These are phyloP conservation scores for Thalassiosira sp. DNA, from an alignment of 352 stramenopile genomes.

Conservation along the genomic window DNA sequence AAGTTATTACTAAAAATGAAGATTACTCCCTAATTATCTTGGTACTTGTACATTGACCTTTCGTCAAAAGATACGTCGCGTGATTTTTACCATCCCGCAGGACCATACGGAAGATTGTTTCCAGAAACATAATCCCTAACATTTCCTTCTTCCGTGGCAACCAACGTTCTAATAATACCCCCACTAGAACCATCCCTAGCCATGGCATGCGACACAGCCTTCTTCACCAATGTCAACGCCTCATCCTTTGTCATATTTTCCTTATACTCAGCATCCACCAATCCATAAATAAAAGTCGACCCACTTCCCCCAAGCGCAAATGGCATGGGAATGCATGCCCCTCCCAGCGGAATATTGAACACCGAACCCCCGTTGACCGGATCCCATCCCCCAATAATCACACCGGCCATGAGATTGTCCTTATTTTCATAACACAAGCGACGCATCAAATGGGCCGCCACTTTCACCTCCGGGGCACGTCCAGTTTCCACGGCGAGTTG, in stretches of 20 bases:
- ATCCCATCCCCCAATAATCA: constrained; percentile 98
- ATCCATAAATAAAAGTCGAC: constrained; percentile 97
- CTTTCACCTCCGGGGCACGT: constrained; percentile 92
- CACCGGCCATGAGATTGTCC: constrained; percentile 90
- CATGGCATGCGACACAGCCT: constrained; percentile 96
- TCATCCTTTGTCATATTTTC: constrained; percentile 94
- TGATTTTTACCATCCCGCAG: constrained; percentile 44
- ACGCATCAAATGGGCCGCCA: constrained; percentile 95
- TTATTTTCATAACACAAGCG: constrained; percentile 99
- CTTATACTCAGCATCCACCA: constrained; percentile 93
- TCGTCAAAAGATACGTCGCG: no score
- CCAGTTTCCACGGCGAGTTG: constrained; percentile 88
- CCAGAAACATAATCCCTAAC: constrained; percentile 91
- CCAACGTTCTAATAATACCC: constrained; percentile 96
- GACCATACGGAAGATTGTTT: constrained; percentile 88
- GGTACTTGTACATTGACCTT: no score
- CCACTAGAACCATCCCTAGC: constrained; percentile 97
- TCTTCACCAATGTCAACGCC: constrained; percentile 92
- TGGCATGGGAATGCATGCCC: constrained; percentile 94
- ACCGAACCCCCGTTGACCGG: constrained; percentile 93
- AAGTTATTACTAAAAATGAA: neutral
- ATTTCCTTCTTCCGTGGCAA: constrained; percentile 89
- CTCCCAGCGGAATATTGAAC: constrained; percentile 94
- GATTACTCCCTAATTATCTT: no score
- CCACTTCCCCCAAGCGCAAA: constrained; percentile 96